Conservation (phyloP, 306 rosid species). For the Boehmeria nivea region DNA sequence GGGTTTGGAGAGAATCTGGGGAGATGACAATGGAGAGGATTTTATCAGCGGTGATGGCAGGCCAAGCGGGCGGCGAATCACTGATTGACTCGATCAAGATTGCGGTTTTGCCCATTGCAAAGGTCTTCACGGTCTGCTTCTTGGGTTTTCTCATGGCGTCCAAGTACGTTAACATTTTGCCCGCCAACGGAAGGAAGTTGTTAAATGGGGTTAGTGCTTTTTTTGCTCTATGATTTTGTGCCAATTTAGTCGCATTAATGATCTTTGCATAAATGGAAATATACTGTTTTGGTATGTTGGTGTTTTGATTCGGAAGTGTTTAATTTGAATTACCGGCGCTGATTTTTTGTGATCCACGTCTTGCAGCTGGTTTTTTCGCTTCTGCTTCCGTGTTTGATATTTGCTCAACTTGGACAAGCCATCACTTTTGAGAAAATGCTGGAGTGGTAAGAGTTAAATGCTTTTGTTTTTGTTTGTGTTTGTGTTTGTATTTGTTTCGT, state of each 20-base stretch:
- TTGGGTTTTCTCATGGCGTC: slow-evolving; percentile 98
- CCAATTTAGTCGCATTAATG: background rate
- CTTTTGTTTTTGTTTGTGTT: background rate
- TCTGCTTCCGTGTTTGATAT: slow-evolving; percentile 89
- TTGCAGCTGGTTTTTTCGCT: slow-evolving; percentile 88
- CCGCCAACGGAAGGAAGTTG: slow-evolving; percentile 80
- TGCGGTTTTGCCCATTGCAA: slow-evolving; percentile 85
- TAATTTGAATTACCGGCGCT: background rate
- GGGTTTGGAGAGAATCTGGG: slow-evolving; percentile 9
- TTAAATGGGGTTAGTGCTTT: slow-evolving; percentile 70
- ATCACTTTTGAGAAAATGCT: slow-evolving; percentile 73
- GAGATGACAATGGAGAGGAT: slow-evolving; percentile 35
- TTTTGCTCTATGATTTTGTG: background rate
- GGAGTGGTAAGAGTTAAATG: slow-evolving; percentile 52
- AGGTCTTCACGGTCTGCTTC: slow-evolving; percentile 77
- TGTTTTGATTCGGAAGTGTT: background rate
- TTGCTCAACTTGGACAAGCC: slow-evolving; percentile 90
- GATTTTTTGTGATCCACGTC: slow-evolving; percentile 10
- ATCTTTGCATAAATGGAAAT: too few species aligned
- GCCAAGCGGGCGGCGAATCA: slow-evolving; percentile 52
- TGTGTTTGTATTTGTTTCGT: background rate
- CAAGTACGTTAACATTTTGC: slow-evolving; percentile 72
- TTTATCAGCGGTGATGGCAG: slow-evolving; percentile 23
- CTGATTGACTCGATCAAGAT: slow-evolving; percentile 63
- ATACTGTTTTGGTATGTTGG: background rate